A percentile compares a stretch with the other conserved stretches of the same genome.
phyloP scores from a whole-genome alignment of 495 filamentous ascomycete genomes.

The Acidiella bohemica region DNA sequence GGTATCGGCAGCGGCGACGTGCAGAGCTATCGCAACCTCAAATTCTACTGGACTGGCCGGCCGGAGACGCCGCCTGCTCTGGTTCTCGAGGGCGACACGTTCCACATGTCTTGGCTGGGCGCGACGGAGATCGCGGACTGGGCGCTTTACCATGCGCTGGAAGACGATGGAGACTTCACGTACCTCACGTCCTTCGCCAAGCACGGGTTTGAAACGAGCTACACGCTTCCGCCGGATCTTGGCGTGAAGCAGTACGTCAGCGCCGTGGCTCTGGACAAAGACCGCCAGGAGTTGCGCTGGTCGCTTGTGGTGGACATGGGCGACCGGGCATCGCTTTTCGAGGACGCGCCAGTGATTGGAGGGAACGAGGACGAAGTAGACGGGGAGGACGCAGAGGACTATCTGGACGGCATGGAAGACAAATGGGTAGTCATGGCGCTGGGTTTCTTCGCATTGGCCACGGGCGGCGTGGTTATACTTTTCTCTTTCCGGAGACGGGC shows the following conservation, averaged over 20 bases:
- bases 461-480: too few species aligned
- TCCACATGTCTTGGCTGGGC: constrained; percentile 20
- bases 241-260: constrained; percentile 6
- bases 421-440: too few species aligned
- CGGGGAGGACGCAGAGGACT: too few species aligned
- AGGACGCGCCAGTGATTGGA: neutral
- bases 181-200: constrained; percentile 3
- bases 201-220: constrained; percentile 21
- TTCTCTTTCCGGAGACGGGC: too few species aligned
- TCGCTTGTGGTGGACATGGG: constrained; percentile 1
- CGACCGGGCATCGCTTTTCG: neutral
- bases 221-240: neutral
- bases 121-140: constrained; percentile 14
- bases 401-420: too few species aligned
- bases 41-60: constrained; percentile 20
- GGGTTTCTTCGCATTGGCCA: too few species aligned
- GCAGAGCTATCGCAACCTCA: constrained; percentile 20
- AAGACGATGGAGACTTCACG: constrained; percentile 7
- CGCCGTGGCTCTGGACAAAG: constrained; percentile 4
- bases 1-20: constrained; percentile 10
- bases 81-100: constrained; percentile 5
- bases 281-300: neutral
- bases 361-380: too few species aligned
- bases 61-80: constrained; percentile 14
- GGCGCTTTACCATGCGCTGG: constrained; percentile 9